These are phyloP conservation scores for Thermoascus crustaceus DNA, from an alignment of 2,329 filamentous ascomycete genomes.

Conservation along the genomic window DNA sequence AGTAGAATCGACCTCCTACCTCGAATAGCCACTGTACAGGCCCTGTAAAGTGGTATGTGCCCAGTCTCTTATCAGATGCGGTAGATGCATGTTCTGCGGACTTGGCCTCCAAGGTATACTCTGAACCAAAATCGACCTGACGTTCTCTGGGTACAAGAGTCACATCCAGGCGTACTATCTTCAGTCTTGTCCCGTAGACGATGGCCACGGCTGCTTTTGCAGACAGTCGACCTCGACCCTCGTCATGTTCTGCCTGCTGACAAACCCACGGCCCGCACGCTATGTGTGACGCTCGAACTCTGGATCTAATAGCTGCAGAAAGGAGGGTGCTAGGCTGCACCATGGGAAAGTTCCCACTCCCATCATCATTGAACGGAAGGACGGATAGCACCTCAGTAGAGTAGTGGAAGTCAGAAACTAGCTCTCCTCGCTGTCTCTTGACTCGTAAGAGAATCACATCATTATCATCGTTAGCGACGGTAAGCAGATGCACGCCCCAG, in stretches of 20 bases:
- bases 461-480: constrained; percentile 32
- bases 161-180: constrained; percentile 17
- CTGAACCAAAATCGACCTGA: background rate
- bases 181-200: constrained; percentile 21
- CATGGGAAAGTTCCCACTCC: constrained; percentile 8
- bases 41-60: constrained; percentile 18
- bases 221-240: constrained; percentile 5
- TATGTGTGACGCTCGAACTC: constrained; percentile 18
- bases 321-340: constrained; percentile 23
- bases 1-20: constrained; percentile 15
- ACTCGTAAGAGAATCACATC: constrained; percentile 27
- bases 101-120: constrained; percentile 7
- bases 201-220: constrained; percentile 20
- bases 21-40: constrained; percentile 24
- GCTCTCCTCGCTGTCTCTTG: constrained; percentile 8
- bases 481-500: constrained; percentile 30
- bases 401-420: constrained; percentile 9
- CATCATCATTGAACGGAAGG: constrained; percentile 11
- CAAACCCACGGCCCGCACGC: constrained; percentile 28
- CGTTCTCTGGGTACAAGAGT: constrained; percentile 6
- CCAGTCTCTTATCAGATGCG: constrained; percentile 5
- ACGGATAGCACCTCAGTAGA: constrained; percentile 20
- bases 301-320: constrained; percentile 17
- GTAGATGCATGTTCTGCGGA: constrained; percentile 10
- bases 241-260: background rate